Percentiles rank a stretch among this genome's conserved stretches.
These are phyloP conservation scores for Spinellus fusiger DNA, from an alignment of 192 early-diverging fungal genomes.

Conservation along the genomic window DNA sequence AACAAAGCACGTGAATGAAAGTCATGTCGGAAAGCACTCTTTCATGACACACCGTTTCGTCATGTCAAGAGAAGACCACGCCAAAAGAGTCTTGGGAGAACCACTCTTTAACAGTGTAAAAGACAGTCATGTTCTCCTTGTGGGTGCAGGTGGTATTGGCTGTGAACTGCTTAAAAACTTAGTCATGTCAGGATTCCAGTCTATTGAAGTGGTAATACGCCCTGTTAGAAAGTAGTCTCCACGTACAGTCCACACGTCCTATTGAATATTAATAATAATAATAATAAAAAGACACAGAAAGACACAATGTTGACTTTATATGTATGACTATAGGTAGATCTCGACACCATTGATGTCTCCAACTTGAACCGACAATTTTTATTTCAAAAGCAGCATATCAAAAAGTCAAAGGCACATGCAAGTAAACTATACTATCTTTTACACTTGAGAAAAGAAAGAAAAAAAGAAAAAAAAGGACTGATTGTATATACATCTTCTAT, in stretches of 20 bases:
- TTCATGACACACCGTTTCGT: background rate
- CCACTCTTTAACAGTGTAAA: conserved; percentile 24
- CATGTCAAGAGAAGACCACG: conserved; percentile 14
- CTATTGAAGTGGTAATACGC: conserved; percentile 76
- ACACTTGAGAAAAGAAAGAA: background rate
- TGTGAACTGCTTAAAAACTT: conserved; percentile 98
- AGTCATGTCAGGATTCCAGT: conserved; percentile 77
- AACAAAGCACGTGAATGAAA: too few species aligned
- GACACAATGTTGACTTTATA: background rate
- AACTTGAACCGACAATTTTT: conserved; percentile 99
- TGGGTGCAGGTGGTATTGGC: conserved; percentile 94
- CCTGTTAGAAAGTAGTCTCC: too few species aligned
- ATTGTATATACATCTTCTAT: background rate
- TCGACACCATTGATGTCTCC: conserved; percentile 97
- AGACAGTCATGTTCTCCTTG: conserved; percentile 49
- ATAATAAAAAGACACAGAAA: too few species aligned
- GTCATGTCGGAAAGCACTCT: too few species aligned
- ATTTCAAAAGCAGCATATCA: conserved; percentile 92
- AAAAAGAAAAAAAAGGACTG: background rate
- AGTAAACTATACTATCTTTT: conserved; percentile 17
- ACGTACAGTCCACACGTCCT: too few species aligned
- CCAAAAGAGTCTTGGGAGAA: conserved; percentile 22
- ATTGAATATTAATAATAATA: too few species aligned
- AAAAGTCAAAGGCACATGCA: conserved; percentile 86
- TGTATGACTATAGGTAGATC: conserved; percentile 63